These are phyloP conservation scores for Xylariomycetidae sp. DNA, from an alignment of 2,329 filamentous ascomycete genomes.

Conservation along the genomic window DNA sequence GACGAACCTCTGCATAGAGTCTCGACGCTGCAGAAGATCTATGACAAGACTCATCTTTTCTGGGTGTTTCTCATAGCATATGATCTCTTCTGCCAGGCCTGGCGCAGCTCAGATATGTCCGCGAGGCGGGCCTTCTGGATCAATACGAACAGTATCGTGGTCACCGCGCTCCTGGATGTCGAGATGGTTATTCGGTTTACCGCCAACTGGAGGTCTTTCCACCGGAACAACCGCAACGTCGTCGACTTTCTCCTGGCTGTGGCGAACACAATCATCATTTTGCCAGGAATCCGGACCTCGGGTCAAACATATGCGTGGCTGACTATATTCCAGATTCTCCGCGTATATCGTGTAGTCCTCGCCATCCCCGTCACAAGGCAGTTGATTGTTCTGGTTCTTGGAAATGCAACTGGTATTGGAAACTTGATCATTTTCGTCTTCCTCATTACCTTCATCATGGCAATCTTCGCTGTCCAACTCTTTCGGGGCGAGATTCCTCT, in stretches of 20 bases:
- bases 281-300: conserved; percentile 72
- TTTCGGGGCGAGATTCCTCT: conserved; percentile 80
- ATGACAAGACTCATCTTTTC: conserved; percentile 67
- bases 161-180: conserved; percentile 72
- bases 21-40: conserved; percentile 62
- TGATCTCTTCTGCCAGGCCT: conserved; percentile 73
- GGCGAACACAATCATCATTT: conserved; percentile 77
- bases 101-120: conserved; percentile 74
- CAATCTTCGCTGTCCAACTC: conserved; percentile 89
- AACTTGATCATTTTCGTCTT: conserved; percentile 97
- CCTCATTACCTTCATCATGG: conserved; percentile 86
- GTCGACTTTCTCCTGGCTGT: conserved; percentile 77
- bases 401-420: conserved; percentile 85
- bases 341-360: conserved; percentile 87
- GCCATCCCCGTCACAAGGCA: conserved; percentile 83
- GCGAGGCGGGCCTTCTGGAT: conserved; percentile 59
- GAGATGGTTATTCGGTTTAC: conserved; percentile 79
- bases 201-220: conserved; percentile 77
- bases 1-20: conserved; percentile 37
- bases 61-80: conserved; percentile 81
- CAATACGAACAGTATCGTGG: conserved; percentile 63
- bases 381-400: conserved; percentile 81
- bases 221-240: conserved; percentile 67
- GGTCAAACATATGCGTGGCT: conserved; percentile 78
- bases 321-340: conserved; percentile 86